These are phyloP conservation scores for Podospora australis DNA, from an alignment of 495 filamentous ascomycete species.

Conservation along the genomic window DNA sequence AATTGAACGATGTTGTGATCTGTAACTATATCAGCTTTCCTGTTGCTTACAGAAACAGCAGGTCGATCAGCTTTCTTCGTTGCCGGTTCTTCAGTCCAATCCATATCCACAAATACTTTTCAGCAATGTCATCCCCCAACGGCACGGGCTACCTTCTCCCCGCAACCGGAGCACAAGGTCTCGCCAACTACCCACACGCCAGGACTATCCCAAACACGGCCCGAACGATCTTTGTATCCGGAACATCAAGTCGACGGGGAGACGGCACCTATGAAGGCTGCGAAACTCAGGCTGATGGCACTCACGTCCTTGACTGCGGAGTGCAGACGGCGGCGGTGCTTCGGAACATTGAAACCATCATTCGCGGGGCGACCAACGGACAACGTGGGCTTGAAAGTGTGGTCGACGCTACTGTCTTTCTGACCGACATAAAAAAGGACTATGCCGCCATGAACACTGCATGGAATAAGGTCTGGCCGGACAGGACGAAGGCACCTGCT, in stretches of 20 bases:
- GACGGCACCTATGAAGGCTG: slow-evolving; percentile 24
- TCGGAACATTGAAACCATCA: slow-evolving; percentile 21
- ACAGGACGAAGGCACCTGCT: slow-evolving; percentile 19
- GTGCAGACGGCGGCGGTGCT: slow-evolving; percentile 22
- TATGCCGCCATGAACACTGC: slow-evolving; percentile 25
- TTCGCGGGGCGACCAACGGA: slow-evolving; percentile 18
- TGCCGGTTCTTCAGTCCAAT: too few relatives aligned
- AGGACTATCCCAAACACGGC: slow-evolving; percentile 17
- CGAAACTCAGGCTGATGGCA: slow-evolving; percentile 10
- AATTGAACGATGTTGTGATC: too few relatives aligned
- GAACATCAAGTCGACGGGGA: slow-evolving; percentile 20
- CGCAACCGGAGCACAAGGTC: slow-evolving; percentile 14
- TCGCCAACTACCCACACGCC: slow-evolving; percentile 27
- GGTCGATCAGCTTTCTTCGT: too few relatives aligned
- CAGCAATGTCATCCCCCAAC: slow-evolving; percentile 14
- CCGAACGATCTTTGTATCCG: slow-evolving; percentile 23
- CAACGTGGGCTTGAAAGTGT: slow-evolving; percentile 16
- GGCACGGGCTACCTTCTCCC: slow-evolving; percentile 20
- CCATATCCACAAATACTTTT: too few relatives aligned
- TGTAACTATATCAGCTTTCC: too few relatives aligned
- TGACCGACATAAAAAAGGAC: slow-evolving; percentile 19
- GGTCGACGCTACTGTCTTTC: slow-evolving; percentile 25
- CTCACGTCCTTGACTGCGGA: slow-evolving; percentile 18
- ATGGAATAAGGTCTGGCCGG: slow-evolving; percentile 26
- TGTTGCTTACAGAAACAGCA: too few relatives aligned